A percentile compares a stretch with the other conserved stretches of the same genome.
phyloP scores from a whole-genome alignment of 768 basidiomycete genomes.

The Suillus paluster region DNA sequence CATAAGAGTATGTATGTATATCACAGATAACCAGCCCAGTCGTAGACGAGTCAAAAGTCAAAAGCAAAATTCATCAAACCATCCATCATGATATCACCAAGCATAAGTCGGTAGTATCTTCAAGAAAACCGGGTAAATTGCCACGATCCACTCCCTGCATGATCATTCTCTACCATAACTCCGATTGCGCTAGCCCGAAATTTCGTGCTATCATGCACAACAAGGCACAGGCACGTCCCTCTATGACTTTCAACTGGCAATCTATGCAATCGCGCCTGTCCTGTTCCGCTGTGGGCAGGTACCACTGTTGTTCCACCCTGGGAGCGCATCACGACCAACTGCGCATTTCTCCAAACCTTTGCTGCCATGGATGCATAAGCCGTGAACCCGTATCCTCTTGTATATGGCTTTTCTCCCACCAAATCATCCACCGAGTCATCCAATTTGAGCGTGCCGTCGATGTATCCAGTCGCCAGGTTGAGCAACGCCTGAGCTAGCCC shows the following conservation, averaged over 20 bases:
- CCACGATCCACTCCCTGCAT: slow-evolving; percentile 8
- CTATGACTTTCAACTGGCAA: slow-evolving; percentile 7
- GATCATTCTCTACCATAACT: slow-evolving; percentile 9
- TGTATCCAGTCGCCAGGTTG: slow-evolving; percentile 2
- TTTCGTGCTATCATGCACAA: slow-evolving; percentile 7
- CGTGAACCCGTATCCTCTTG: slow-evolving; percentile 10
- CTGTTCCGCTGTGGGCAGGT: slow-evolving; percentile 3
- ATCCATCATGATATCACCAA: background rate
- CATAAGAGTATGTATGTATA: too few relatives aligned
- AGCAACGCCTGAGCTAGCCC: slow-evolving; percentile 9
- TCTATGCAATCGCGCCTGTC: slow-evolving; percentile 10
- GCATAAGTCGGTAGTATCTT: background rate
- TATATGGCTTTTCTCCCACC: slow-evolving; percentile 8
- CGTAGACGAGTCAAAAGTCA: background rate
- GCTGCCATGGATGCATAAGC: slow-evolving; percentile 10
- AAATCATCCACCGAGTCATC: slow-evolving; percentile 5
- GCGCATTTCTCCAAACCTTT: slow-evolving; percentile 7
- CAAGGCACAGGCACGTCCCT: slow-evolving; percentile 8
- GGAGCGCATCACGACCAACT: slow-evolving; percentile 7
- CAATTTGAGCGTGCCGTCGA: slow-evolving; percentile 2
- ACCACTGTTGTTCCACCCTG: slow-evolving; percentile 11
- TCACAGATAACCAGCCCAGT: too few relatives aligned
- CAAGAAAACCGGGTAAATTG: slow-evolving; percentile 12
- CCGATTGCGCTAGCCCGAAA: slow-evolving; percentile 10
- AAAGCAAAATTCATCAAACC: background rate